Conservation (phyloP, 208 protist species). For the Leishmania mexicana region DNA sequence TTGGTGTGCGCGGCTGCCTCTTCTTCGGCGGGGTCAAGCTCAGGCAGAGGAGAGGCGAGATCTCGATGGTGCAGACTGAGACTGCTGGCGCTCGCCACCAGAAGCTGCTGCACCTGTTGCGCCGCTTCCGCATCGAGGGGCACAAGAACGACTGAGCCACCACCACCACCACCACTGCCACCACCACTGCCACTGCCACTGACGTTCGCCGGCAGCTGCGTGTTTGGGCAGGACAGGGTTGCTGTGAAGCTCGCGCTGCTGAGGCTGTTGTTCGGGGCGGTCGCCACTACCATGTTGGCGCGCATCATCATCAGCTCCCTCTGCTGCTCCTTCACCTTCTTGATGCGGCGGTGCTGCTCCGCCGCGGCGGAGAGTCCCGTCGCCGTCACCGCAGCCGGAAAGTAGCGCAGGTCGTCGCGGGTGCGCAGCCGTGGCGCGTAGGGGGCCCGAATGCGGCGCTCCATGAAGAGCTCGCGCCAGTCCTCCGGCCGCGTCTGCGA, state of each 20-base stretch:
- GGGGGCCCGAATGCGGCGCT: constrained; percentile 42
- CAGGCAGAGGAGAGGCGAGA: not conserved
- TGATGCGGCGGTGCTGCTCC: constrained; percentile 70
- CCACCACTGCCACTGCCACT: constrained; percentile 14
- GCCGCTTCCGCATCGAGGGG: constrained; percentile 25
- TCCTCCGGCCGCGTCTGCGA: constrained; percentile 48
- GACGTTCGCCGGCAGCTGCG: constrained; percentile 6
- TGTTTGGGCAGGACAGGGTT: constrained; percentile 4
- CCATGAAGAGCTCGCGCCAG: constrained; percentile 73
- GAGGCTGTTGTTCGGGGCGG: constrained; percentile 12
- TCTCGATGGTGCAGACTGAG: not conserved
- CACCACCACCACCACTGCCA: constrained; percentile 9
- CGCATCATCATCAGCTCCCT: constrained; percentile 35
- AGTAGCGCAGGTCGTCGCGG: constrained; percentile 86
- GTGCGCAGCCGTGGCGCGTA: constrained; percentile 76
- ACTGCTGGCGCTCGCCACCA: constrained; percentile 7
- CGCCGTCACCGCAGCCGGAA: constrained; percentile 81
- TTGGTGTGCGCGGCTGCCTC: not conserved
- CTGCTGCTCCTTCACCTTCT: constrained; percentile 48
- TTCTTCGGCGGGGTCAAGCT: not conserved
- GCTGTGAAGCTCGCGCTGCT: constrained; percentile 13
- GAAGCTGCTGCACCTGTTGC: constrained; percentile 23
- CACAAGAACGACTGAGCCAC: constrained; percentile 10
- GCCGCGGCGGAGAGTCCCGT: constrained; percentile 63
- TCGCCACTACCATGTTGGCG: constrained; percentile 13